Evolutionary conservation across 2,329 filamentous ascomycete genomes (phyloP).

Genomic region (Colletotrichum sp.): DNA sequence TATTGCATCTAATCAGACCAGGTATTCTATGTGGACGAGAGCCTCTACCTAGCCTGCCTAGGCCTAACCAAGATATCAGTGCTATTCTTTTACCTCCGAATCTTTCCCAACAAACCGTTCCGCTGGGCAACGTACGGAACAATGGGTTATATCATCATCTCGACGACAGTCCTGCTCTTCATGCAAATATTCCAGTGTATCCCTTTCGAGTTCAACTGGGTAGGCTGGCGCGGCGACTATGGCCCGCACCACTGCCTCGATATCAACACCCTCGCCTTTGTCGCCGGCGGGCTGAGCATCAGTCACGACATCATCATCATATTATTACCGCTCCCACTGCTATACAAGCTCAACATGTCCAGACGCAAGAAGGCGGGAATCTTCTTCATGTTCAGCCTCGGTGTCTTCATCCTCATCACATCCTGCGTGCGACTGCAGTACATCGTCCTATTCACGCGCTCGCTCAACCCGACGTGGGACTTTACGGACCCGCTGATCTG

Average conservation of each 20-base stretch:
- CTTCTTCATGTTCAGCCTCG: constrained; percentile 42
- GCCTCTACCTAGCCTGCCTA: constrained; percentile 35
- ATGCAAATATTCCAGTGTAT: constrained; percentile 41
- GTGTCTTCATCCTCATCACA: constrained; percentile 39
- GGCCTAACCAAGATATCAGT: constrained; percentile 35
- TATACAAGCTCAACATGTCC: constrained; percentile 32
- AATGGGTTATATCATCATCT: constrained; percentile 29
- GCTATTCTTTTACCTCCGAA: constrained; percentile 36
- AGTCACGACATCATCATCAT: constrained; percentile 39
- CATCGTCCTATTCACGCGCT: constrained; percentile 34
- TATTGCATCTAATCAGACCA: background rate
- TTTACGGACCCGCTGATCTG: constrained; percentile 46
- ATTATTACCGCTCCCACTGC: constrained; percentile 35
- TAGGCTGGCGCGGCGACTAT: constrained; percentile 33
- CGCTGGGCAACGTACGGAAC: constrained; percentile 26
- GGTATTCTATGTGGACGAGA: constrained; percentile 34
- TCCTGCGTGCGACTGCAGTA: constrained; percentile 40
- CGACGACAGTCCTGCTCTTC: constrained; percentile 32
- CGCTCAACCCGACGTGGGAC: constrained; percentile 46
- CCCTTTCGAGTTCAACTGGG: constrained; percentile 36
- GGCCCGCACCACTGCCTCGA: constrained; percentile 33
- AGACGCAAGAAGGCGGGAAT: constrained; percentile 30
- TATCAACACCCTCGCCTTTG: constrained; percentile 34
- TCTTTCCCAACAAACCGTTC: constrained; percentile 33
- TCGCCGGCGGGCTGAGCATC: constrained; percentile 35